These are phyloP conservation scores for Pholiota microspora DNA, from an alignment of 768 basidiomycete species.

Conservation along the genomic window DNA sequence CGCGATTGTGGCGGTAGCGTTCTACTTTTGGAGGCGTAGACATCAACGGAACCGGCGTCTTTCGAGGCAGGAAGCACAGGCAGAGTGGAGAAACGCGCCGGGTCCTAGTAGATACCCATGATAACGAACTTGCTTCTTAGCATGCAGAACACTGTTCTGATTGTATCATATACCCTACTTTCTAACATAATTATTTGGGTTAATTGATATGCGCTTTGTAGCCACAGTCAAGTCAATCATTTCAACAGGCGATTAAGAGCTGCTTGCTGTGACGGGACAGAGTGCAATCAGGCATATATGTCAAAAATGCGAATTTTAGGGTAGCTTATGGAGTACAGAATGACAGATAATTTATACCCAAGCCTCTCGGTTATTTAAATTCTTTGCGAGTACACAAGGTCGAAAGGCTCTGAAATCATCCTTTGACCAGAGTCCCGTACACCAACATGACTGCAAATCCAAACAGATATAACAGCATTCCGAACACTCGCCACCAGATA, in stretches of 20 bases:
- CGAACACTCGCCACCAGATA: conserved; percentile 2
- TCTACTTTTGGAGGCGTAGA: conserved; percentile 26
- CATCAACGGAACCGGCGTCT: conserved; percentile 12
- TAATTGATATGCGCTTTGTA: too few species aligned
- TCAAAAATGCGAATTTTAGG: neutral
- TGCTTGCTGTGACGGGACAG: neutral
- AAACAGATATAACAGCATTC: conserved; percentile 3
- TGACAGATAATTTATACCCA: neutral
- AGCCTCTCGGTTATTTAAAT: neutral
- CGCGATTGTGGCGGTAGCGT: conserved; percentile 18
- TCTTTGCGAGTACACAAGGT: neutral
- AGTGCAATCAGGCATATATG: neutral
- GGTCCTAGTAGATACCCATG: conserved; percentile 1
- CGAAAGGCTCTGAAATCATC: neutral
- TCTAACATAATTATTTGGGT: neutral
- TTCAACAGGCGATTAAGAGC: neutral
- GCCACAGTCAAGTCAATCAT: too few species aligned
- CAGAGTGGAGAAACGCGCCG: conserved; percentile 11
- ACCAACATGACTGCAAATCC: conserved; percentile 4
- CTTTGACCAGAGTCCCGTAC: neutral
- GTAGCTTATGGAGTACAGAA: neutral
- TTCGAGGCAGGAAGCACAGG: conserved; percentile 7
- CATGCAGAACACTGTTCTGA: neutral
- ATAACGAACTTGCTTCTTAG: conserved; percentile 1
- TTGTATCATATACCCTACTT: neutral